Conservation (phyloP, 306 rosid genomes). For the Glycine latifolia region DNA sequence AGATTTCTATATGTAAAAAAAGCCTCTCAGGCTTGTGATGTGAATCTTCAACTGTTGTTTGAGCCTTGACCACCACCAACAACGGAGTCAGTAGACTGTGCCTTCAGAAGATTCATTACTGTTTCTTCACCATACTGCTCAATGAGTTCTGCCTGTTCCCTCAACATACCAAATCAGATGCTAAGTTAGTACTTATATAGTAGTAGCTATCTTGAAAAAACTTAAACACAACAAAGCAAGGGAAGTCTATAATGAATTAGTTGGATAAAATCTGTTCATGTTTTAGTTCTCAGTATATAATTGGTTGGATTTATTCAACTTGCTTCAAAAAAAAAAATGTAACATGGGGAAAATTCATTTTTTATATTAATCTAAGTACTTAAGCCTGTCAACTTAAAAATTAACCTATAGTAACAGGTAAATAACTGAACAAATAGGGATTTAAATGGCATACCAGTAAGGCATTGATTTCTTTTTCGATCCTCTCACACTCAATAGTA, state of each 20-base stretch:
- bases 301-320: neutral
- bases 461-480: slow-evolving; percentile 45
- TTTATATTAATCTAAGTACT: neutral
- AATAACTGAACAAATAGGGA: slow-evolving; percentile 24
- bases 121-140: slow-evolving; percentile 45
- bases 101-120: slow-evolving; percentile 39
- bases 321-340: slow-evolving; percentile 7
- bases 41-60: slow-evolving; percentile 7
- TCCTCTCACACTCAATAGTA: slow-evolving; percentile 45
- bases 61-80: slow-evolving; percentile 7
- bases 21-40: neutral
- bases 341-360: neutral
- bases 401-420: neutral
- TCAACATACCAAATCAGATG: slow-evolving; percentile 29
- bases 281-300: too few species aligned
- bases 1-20: neutral
- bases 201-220: neutral
- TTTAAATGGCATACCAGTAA: slow-evolving; percentile 52
- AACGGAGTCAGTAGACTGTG: neutral
- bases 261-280: neutral
- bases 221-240: neutral
- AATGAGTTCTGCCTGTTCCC: slow-evolving; percentile 52
- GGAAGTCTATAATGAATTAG: neutral
- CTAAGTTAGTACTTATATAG: neutral
- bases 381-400: neutral